phyloP scores from a whole-genome alignment of 2,329 filamentous ascomycete species.

The Aspergillus glaucus region DNA sequence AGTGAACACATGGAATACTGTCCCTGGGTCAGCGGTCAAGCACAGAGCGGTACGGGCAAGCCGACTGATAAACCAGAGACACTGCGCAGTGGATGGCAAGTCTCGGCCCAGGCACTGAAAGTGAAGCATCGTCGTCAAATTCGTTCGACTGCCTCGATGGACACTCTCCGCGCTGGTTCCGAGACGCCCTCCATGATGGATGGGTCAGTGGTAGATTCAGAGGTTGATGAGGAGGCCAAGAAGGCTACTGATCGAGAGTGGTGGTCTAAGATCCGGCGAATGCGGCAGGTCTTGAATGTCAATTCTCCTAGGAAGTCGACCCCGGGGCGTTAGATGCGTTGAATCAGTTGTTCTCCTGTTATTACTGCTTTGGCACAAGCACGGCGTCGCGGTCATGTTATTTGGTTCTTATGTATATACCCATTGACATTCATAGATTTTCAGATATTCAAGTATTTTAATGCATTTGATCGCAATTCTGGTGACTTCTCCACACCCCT shows the following conservation, averaged over 20 bases:
- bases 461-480: not conserved
- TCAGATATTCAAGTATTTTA: not conserved
- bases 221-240: constrained; percentile 38
- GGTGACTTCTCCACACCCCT: not conserved
- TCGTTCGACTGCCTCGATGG: constrained; percentile 20
- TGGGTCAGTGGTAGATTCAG: constrained; percentile 24
- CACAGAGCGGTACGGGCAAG: constrained; percentile 49
- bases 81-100: constrained; percentile 41
- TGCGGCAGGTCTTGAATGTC: constrained; percentile 65
- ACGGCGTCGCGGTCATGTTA: not conserved
- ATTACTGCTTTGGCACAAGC: not conserved
- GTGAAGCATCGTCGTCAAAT: constrained; percentile 31
- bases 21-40: constrained; percentile 64
- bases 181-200: constrained; percentile 17
- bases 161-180: constrained; percentile 22
- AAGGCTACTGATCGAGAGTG: constrained; percentile 64
- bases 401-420: not conserved
- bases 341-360: not conserved
- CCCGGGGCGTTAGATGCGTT: constrained; percentile 3
- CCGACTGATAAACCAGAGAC: constrained; percentile 24
- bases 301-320: constrained; percentile 52
- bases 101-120: constrained; percentile 37
- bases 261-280: constrained; percentile 63
- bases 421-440: not conserved
- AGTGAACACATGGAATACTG: constrained; percentile 77